Percentiles rank a stretch among this genome's conserved stretches.
Evolutionary conservation across 2,329 filamentous ascomycete genomes (phyloP).

Genomic region (Aspergillus texensis): DNA sequence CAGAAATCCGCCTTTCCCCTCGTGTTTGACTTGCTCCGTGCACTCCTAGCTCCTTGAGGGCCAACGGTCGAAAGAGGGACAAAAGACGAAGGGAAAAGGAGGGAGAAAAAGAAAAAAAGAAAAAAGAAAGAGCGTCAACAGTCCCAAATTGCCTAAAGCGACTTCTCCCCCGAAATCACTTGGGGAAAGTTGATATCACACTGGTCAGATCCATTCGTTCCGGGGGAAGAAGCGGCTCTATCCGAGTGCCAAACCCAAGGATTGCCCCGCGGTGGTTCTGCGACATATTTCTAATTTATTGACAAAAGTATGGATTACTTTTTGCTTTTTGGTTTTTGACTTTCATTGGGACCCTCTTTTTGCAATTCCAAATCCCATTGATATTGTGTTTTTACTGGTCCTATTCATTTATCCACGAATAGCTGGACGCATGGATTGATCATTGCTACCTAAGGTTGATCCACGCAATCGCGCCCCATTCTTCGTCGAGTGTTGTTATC

Average conservation of each 20-base stretch:
- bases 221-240: conserved; percentile 13
- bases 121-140: background rate
- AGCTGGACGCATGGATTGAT: background rate
- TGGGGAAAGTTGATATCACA: conserved; percentile 2
- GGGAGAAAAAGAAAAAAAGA: background rate
- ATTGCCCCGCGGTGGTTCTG: conserved; percentile 17
- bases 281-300: conserved; percentile 1
- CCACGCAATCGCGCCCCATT: conserved; percentile 8
- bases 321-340: conserved; percentile 3
- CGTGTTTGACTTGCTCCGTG: conserved; percentile 3
- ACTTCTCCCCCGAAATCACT: background rate
- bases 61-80: background rate
- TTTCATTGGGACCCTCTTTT: background rate
- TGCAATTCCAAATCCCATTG: background rate
- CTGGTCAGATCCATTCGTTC: conserved; percentile 1
- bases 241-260: conserved; percentile 12
- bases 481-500: background rate
- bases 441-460: conserved; percentile 12
- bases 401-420: conserved; percentile 4
- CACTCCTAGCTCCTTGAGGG: background rate
- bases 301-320: conserved; percentile 1
- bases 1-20: background rate
- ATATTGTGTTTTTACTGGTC: background rate
- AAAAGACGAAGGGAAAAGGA: background rate
- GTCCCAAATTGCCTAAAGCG: background rate